Percentiles rank a stretch among this genome's conserved stretches.
These are phyloP conservation scores for Capillidium rhysosporum DNA, from an alignment of 371 early-diverging fungal species.

Conservation along the genomic window DNA sequence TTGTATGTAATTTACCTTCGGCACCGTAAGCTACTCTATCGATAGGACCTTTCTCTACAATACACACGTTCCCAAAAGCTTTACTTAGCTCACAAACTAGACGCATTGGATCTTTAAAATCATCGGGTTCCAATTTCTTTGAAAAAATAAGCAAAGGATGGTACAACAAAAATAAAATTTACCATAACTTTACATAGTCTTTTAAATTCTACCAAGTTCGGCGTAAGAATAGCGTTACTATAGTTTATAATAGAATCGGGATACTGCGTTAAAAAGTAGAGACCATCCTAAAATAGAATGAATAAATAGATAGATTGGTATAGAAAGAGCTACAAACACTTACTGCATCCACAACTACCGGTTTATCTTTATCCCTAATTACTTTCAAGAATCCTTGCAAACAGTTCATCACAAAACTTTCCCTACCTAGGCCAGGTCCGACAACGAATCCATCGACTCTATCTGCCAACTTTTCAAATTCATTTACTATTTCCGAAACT, in stretches of 20 bases:
- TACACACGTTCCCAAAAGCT: slow-evolving; percentile 41
- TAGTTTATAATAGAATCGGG: slow-evolving; percentile 56
- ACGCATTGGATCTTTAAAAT: background rate
- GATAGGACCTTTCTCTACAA: slow-evolving; percentile 64
- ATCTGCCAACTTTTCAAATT: slow-evolving; percentile 18
- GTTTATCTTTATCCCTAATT: slow-evolving; percentile 35
- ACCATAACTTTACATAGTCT: slow-evolving; percentile 55
- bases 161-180: background rate
- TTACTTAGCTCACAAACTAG: slow-evolving; percentile 17
- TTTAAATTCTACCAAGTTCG: slow-evolving; percentile 73
- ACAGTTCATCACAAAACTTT: slow-evolving; percentile 34
- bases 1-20: slow-evolving; percentile 19
- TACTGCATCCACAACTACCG: slow-evolving; percentile 84
- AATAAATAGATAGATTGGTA: background rate
- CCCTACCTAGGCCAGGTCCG: slow-evolving; percentile 83
- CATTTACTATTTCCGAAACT: background rate
- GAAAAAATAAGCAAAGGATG: background rate
- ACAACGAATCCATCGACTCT: slow-evolving; percentile 73
- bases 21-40: slow-evolving; percentile 71
- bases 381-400: slow-evolving; percentile 33
- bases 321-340: slow-evolving; percentile 5
- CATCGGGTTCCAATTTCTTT: background rate
- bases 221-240: slow-evolving; percentile 63
- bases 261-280: slow-evolving; percentile 47
- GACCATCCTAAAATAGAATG: slow-evolving; percentile 38